Conservation (phyloP, 768 basidiomycete species). For the Hygrophorus pudorinus region DNA sequence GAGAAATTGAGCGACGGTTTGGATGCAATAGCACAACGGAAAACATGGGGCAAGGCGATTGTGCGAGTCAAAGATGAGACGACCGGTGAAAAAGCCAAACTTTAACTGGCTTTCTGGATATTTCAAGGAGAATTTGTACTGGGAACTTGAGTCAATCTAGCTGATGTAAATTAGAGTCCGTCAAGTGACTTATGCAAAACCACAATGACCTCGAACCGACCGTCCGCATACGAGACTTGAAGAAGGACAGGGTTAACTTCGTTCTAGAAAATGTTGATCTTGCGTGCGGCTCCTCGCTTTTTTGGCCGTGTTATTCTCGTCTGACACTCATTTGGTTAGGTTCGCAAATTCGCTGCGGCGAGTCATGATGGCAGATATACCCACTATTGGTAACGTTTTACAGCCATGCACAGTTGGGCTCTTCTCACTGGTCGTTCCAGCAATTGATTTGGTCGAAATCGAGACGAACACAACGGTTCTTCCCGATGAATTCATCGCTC, state of each 20-base stretch:
- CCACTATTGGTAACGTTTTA: constrained; percentile 73
- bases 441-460: constrained; percentile 95
- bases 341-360: constrained; percentile 92
- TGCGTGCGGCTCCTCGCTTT: constrained; percentile 48
- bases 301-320: background rate
- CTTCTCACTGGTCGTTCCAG: constrained; percentile 29
- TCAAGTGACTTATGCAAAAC: constrained; percentile 28
- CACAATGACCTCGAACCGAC: constrained; percentile 49
- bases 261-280: constrained; percentile 94
- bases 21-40: constrained; percentile 62
- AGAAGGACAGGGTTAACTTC: constrained; percentile 82
- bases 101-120: constrained; percentile 17
- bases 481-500: constrained; percentile 96
- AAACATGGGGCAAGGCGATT: constrained; percentile 90
- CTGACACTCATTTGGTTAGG: constrained; percentile 17
- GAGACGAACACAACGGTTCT: constrained; percentile 85
- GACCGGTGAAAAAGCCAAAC: constrained; percentile 26
- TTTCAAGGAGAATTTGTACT: background rate
- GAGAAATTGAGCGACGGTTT: constrained; percentile 61
- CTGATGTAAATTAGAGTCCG: no score
- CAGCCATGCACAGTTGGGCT: background rate
- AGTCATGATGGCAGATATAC: constrained; percentile 93
- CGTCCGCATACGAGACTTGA: constrained; percentile 76
- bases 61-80: constrained; percentile 51
- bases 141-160: background rate